Percentiles rank a stretch among this genome's conserved stretches.
phyloP scores from a whole-genome alignment of 257 asterid species.

The Apocynum venetum region DNA sequence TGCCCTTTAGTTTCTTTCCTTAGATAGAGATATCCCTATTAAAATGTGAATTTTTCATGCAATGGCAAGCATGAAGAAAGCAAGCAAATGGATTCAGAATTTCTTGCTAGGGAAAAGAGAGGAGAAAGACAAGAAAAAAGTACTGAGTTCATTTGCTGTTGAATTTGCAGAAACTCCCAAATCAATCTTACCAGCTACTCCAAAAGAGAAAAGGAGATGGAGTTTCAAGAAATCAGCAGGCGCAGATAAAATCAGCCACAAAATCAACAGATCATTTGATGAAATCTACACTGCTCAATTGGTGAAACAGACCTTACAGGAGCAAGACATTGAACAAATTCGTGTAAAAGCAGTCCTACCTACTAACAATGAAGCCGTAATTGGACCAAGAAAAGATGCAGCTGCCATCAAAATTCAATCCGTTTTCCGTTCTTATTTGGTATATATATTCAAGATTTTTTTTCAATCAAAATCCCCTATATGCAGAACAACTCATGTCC shows the following conservation, averaged over 20 bases:
- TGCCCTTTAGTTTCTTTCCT: neutral
- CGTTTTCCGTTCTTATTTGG: slow-evolving; percentile 66
- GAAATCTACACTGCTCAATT: slow-evolving; percentile 21
- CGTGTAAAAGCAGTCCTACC: slow-evolving; percentile 12
- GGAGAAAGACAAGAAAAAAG: slow-evolving; percentile 36
- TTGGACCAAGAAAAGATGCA: slow-evolving; percentile 18
- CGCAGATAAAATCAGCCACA: slow-evolving; percentile 23
- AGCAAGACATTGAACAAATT: slow-evolving; percentile 31
- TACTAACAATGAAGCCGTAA: neutral
- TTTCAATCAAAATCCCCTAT: too few species aligned
- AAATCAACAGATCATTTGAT: slow-evolving; percentile 42
- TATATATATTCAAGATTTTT: slow-evolving; percentile 6
- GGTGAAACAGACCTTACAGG: slow-evolving; percentile 30
- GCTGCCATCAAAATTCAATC: slow-evolving; percentile 76
- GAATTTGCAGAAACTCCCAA: slow-evolving; percentile 20
- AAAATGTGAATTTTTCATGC: neutral
- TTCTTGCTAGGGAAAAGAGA: slow-evolving; percentile 58
- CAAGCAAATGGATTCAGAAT: slow-evolving; percentile 68
- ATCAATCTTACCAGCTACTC: slow-evolving; percentile 18
- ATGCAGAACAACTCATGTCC: too few species aligned
- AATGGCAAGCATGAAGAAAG: slow-evolving; percentile 49
- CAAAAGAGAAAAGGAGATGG: slow-evolving; percentile 62
- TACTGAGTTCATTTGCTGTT: slow-evolving; percentile 17
- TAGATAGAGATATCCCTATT: neutral
- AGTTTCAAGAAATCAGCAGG: slow-evolving; percentile 52